Evolutionary conservation across 2,329 filamentous ascomycete species (phyloP).

Genomic region (Venturia carpophila): DNA sequence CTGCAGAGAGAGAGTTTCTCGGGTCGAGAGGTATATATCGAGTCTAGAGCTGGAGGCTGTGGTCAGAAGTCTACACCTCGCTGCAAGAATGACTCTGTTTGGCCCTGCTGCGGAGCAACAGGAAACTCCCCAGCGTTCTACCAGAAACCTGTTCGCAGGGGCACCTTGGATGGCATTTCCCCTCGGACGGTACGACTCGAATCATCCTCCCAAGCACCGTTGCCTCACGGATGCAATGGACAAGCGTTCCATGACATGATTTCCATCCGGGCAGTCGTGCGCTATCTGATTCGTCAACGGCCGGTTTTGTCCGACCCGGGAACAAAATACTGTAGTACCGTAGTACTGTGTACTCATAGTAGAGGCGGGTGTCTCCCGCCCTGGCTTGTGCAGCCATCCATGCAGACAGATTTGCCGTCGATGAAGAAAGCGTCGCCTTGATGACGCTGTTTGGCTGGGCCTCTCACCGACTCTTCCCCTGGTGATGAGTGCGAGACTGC

Average conservation of each 20-base stretch:
- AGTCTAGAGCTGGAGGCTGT: not conserved
- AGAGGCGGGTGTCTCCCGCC: slow-evolving; percentile 4
- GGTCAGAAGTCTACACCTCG: not conserved
- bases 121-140: not conserved
- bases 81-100: not conserved
- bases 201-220: not conserved
- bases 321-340: not conserved
- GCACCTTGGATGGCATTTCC: not conserved
- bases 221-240: not conserved
- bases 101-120: not conserved
- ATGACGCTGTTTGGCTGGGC: slow-evolving; percentile 3
- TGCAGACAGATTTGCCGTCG: slow-evolving; percentile 11
- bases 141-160: slow-evolving; percentile 2
- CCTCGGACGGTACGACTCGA: not conserved
- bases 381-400: not conserved
- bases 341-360: no score
- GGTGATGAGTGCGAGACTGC: not conserved
- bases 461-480: slow-evolving; percentile 9
- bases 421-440: slow-evolving; percentile 8
- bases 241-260: not conserved
- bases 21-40: not conserved
- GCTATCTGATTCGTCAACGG: not conserved
- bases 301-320: not conserved
- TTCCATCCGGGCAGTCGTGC: not conserved
- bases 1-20: not conserved